These are phyloP conservation scores for Metschnikowia arizonensis DNA, from an alignment of 805 yeast species.

Conservation along the genomic window DNA sequence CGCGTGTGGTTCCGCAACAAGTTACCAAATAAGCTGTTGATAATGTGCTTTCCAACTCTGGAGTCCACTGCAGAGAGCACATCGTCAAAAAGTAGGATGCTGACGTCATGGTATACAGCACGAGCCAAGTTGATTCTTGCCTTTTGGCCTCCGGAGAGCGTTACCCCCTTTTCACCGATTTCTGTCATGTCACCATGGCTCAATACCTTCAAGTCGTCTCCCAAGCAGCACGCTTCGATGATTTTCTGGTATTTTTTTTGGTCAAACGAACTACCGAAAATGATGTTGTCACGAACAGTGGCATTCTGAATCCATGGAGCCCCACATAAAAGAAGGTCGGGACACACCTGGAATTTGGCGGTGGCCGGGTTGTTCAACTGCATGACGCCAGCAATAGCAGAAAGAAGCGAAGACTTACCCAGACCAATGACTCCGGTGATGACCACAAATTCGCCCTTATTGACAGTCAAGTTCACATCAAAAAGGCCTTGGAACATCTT, in stretches of 20 bases:
- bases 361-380: constrained; percentile 23
- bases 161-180: constrained; percentile 44
- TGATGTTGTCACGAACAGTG: constrained; percentile 37
- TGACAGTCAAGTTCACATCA: constrained; percentile 30
- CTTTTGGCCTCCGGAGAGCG: constrained; percentile 44
- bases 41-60: constrained; percentile 40
- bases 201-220: constrained; percentile 32
- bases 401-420: constrained; percentile 40
- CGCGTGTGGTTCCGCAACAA: constrained; percentile 32
- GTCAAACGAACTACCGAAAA: constrained; percentile 35
- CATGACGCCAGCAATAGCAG: constrained; percentile 41
- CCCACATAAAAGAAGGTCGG: constrained; percentile 33
- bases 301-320: constrained; percentile 44
- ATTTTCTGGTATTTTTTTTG: constrained; percentile 25
- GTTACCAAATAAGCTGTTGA: constrained; percentile 32
- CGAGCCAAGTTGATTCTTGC: constrained; percentile 44
- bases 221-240: constrained; percentile 37
- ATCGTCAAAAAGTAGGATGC: constrained; percentile 38
- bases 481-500: constrained; percentile 31
- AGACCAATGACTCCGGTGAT: constrained; percentile 43
- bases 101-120: constrained; percentile 35
- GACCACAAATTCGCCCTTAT: constrained; percentile 35
- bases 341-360: constrained; percentile 26
- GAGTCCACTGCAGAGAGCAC: constrained; percentile 45
- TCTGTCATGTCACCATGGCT: constrained; percentile 40